Evolutionary conservation across 306 rosid species (phyloP), one percentile per base, ranked within the genome.

Genomic region (Vicia faba): DNA sequence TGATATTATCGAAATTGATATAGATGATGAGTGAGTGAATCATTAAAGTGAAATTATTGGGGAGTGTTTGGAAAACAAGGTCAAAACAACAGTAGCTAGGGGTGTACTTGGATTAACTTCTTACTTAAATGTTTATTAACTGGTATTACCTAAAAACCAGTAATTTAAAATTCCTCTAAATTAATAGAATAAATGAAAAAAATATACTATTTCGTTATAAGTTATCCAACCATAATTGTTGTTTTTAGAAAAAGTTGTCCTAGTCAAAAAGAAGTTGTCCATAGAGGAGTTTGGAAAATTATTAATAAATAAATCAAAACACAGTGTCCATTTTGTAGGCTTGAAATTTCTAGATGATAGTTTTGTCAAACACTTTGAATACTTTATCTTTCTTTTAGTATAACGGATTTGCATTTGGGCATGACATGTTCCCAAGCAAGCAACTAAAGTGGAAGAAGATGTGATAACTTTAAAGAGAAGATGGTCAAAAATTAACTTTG

Each of bases 1-100:
- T 60, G 59, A 54, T 40, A 65, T 68, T 39, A 60, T 78, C 78
- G 66, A 66, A 74, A 59, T 74, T 5, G 85, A 77, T 65, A 54
- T 10, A 18, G 12, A 11, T 25, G 45, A 54, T 66, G 78, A 54
- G 54, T 69, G 39, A 40, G 61, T 38, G 23, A 60, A 78, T 77
- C 75, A 73, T 69, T 69, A 60, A 73, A 74, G 65, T 36, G 11
- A 64, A 18, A 45, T 46, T 23, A 61, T 23, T n/a, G 11, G 12
- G 18, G 44, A 8, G 56, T 26, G 56, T 58, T 31, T 20, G 33
- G 50, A 68, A 68, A 77, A 14, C 38, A 43, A 5, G 55, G 71
- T 7, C 23, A 31, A 69, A 79, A 72, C 9, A 66, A 67, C 48
- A 78, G 74, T 48, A 7, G 36, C 28, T 25, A 25, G 28, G 0